These are phyloP conservation scores for Liquidambar formosana DNA, from an alignment of 164 flowering plant genomes.

Conservation along the genomic window DNA sequence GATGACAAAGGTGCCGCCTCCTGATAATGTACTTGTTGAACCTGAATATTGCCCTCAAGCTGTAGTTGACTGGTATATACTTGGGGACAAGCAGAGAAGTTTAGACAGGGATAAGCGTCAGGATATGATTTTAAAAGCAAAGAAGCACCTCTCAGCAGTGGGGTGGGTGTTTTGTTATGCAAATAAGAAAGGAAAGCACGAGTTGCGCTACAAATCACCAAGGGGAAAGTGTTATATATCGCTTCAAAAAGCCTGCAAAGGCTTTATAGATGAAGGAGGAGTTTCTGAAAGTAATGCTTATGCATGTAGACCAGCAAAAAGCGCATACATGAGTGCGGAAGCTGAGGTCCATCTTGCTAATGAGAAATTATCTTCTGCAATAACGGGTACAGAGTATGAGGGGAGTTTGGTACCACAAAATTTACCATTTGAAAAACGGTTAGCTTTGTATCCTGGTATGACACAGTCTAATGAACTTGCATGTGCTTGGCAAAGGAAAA, in stretches of 20 bases:
- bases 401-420: slow-evolving; percentile 8
- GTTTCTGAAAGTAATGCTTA: not conserved
- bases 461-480: slow-evolving; percentile 6
- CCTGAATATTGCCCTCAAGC: slow-evolving; percentile 59
- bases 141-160: slow-evolving; percentile 49
- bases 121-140: slow-evolving; percentile 33
- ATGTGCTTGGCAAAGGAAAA: not conserved
- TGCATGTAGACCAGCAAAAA: not conserved
- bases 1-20: not conserved
- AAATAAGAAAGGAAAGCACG: slow-evolving; percentile 9
- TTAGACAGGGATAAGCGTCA: no score
- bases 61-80: slow-evolving; percentile 28
- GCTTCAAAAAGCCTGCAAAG: slow-evolving; percentile 53
- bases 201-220: slow-evolving; percentile 50
- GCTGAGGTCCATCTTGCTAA: slow-evolving; percentile 4
- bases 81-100: not conserved
- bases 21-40: slow-evolving; percentile 16
- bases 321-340: not conserved
- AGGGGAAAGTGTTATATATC: slow-evolving; percentile 35
- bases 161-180: slow-evolving; percentile 55
- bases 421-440: slow-evolving; percentile 4
- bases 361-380: slow-evolving; percentile 4
- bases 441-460: not conserved
- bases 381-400: not conserved
- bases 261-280: slow-evolving; percentile 25